Base-by-base conservation (phyloP, 2,329 filamentous ascomycete species). In the Botrytis hyacinthi region DNA sequence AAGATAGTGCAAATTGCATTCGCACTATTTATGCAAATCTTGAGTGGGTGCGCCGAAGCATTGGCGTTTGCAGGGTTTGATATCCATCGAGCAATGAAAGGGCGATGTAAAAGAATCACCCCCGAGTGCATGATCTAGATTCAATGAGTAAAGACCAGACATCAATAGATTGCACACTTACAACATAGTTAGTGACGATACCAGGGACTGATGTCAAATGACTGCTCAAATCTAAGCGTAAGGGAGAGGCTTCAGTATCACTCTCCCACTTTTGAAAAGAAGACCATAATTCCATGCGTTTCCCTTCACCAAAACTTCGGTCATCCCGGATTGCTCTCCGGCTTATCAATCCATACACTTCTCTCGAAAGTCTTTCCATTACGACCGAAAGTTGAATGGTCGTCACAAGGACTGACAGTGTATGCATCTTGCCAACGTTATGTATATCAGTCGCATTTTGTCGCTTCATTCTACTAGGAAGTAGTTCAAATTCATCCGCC, bases 401-500 rank as follows among this genome's bases (percentile, higher is more conserved):
- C 1, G 77, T 77, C 67, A 79, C 78, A n/a, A 81, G 72, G 32
- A 75, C 78, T 20, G 79, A 79, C 2, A 81, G 75, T 12, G 78
- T 80, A 22, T 76, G 75, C 54, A 80, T 59, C 61, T 81, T 81
- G 32, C 79, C 74, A 3, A 75, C 65, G 7, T 63, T 73, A 54
- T 76, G 72, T 42, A 72, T 48, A 2, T 73, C 72, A 16, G 75
- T 35, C 6, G 26, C 42, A 57, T 5, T 60, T 59, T 51, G 75
- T 65, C 40, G 51, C 70, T 70, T 73, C 66, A 32, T 69, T 37
- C 32, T 76, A 4, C 73, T 59, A 18, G 78, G 76, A 76, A 80
- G 78, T 26, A 81, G 73, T 62, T 81, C 79, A 69, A 79, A 81
- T 51, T 81, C 79, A 57, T 81, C 79, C 14, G 79, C 77, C 61